phyloP scores from a whole-genome alignment of 1,284 basidiomycete species.

The Paramarasmius palmivorus region DNA sequence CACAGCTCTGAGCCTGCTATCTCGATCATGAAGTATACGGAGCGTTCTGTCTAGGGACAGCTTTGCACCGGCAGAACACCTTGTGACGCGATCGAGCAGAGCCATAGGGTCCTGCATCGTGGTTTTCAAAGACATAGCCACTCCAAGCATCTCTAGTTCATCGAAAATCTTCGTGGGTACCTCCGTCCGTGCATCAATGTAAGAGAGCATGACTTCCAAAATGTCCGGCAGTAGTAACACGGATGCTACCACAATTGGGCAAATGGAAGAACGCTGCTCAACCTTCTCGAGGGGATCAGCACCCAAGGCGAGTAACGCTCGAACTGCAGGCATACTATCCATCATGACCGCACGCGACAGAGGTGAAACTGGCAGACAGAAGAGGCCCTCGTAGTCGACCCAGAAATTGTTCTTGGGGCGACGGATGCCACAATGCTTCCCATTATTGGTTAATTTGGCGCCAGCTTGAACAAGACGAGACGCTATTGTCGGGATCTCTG shows the following conservation, averaged over 20 bases:
- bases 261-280: constrained; percentile 4
- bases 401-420: background rate
- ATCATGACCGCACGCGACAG: constrained; percentile 11
- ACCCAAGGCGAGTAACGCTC: constrained; percentile 1
- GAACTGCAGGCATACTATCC: constrained; percentile 7
- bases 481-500: constrained; percentile 5
- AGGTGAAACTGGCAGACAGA: constrained; percentile 9
- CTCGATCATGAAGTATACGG: constrained; percentile 9
- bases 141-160: constrained; percentile 9
- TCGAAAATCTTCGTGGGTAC: background rate
- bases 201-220: constrained; percentile 1
- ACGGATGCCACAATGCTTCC: background rate
- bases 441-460: background rate
- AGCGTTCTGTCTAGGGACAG: constrained; percentile 2
- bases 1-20: background rate
- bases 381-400: constrained; percentile 9
- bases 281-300: constrained; percentile 11
- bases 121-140: constrained; percentile 7
- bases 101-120: constrained; percentile 11
- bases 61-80: constrained; percentile 1
- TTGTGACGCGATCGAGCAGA: background rate
- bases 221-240: constrained; percentile 8
- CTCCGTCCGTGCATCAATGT: constrained; percentile 3
- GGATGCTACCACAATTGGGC: constrained; percentile 6
- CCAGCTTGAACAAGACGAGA: constrained; percentile 6